Base-by-base conservation (phyloP, 2,329 filamentous ascomycete species). In the Pyrenophora graminea region DNA sequence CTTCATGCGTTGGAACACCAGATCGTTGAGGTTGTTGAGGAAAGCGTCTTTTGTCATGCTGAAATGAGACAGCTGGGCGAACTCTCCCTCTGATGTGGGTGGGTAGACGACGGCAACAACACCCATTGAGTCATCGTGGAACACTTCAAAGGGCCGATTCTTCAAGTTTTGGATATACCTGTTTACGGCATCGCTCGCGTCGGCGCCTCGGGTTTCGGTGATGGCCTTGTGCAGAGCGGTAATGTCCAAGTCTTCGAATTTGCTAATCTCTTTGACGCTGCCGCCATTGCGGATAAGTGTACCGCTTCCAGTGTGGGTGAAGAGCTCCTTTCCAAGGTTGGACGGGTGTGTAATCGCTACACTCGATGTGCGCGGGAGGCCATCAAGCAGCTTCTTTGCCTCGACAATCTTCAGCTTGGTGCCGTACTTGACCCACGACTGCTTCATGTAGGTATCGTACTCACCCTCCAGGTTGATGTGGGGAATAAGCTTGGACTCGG, bases 341-440 rank as follows among this genome's bases (percentile, higher is more conserved):
- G 90, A 91, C 2, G 94, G 93, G 76, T 97, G 92, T 64, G 97
- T 99, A 68, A 99, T 97, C 55, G 94, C 94, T 42, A 99, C 93
- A 65, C 90, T 96, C 15, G 93, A 97, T 49, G 90, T 93, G 64
- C 90, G 87, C 44, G 94, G 94, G 15, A 99, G 84, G 42, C 89
- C 87, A 63, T 91, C 90, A 45, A 99, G 79, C 23, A 99, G 83
- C 52, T 96, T 91, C 81, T 96, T 96, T 77, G 96, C 95, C 78
- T 99, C 91, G 77, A 89, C 90, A 75, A 99, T 97, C 86, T 99
- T 99, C 59, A 97, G 82, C 57, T 92, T 85, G 32, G 93, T 97
- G 57, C 94, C 94, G 71, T 94, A 95, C 69, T 90, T 87, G 74
- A 95, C 94, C 94, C 93, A 99, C 64, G 89, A 85, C 77, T 97